phyloP scores from a whole-genome alignment of 768 basidiomycete species.

The Russula compacta region DNA sequence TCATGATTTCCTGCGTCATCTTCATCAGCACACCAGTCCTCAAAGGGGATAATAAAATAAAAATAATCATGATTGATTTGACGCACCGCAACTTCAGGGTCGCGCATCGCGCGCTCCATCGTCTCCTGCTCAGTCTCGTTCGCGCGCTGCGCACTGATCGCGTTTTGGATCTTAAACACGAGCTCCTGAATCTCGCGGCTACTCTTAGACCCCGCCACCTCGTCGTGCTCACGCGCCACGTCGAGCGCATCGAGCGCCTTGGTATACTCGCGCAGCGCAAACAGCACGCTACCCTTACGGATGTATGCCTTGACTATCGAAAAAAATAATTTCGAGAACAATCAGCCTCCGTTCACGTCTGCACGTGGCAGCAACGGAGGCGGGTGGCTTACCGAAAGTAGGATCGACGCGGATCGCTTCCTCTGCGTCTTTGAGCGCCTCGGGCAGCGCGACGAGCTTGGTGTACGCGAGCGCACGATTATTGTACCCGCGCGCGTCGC shows the following conservation, averaged over 20 bases:
- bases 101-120: conserved; percentile 88
- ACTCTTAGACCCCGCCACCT: conserved; percentile 59
- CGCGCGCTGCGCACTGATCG: conserved; percentile 67
- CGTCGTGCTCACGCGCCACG: conserved; percentile 67
- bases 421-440: conserved; percentile 93
- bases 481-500: conserved; percentile 88
- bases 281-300: conserved; percentile 79
- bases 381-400: conserved; percentile 51
- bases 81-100: conserved; percentile 89
- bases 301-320: conserved; percentile 84
- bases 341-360: background rate
- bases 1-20: conserved; percentile 60
- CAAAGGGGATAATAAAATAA: background rate
- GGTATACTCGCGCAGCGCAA: conserved; percentile 84
- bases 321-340: background rate
- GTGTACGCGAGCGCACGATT: conserved; percentile 98
- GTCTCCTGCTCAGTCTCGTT: conserved; percentile 91
- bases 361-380: background rate
- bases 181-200: conserved; percentile 72
- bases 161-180: conserved; percentile 73
- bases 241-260: conserved; percentile 82
- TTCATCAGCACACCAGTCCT: background rate
- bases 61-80: too few species aligned
- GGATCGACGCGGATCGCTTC: conserved; percentile 90
- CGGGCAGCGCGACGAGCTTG: conserved; percentile 87